Evolutionary conservation across 75 land plant species (phyloP).

Genomic region (Adiantum capillusveneris): DNA sequence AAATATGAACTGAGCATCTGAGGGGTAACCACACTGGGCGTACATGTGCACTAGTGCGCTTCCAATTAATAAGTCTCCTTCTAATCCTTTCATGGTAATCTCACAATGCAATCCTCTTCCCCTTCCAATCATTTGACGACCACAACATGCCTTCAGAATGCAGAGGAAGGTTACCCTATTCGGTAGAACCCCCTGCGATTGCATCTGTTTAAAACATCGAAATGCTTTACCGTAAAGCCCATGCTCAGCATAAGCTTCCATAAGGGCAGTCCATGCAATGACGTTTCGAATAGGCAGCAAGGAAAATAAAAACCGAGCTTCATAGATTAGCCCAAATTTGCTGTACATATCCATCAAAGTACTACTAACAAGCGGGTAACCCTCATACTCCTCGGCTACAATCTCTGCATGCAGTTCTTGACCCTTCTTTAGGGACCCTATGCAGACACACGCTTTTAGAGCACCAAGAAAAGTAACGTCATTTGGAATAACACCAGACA

Average conservation of each 20-base stretch:
- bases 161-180: conserved; percentile 41
- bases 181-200: conserved; percentile 26
- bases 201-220: conserved; percentile 42
- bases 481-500: neutral
- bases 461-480: neutral
- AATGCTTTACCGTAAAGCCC: conserved; percentile 33
- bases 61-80: conserved; percentile 25
- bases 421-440: neutral
- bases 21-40: conserved; percentile 41
- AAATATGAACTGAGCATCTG: conserved; percentile 41
- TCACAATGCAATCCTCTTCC: conserved; percentile 46
- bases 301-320: conserved; percentile 36
- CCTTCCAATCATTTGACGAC: conserved; percentile 19
- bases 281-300: conserved; percentile 40
- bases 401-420: neutral
- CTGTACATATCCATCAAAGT: conserved; percentile 7
- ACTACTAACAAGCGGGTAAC: neutral
- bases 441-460: neutral
- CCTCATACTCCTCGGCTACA: neutral
- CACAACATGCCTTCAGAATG: conserved; percentile 48
- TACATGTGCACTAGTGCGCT: conserved; percentile 74
- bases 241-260: conserved; percentile 50
- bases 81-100: conserved; percentile 15
- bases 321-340: conserved; percentile 33
- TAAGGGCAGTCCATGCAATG: conserved; percentile 63